Conservation (phyloP, 2,329 filamentous ascomycete genomes). For the Ascochyta lentis region DNA sequence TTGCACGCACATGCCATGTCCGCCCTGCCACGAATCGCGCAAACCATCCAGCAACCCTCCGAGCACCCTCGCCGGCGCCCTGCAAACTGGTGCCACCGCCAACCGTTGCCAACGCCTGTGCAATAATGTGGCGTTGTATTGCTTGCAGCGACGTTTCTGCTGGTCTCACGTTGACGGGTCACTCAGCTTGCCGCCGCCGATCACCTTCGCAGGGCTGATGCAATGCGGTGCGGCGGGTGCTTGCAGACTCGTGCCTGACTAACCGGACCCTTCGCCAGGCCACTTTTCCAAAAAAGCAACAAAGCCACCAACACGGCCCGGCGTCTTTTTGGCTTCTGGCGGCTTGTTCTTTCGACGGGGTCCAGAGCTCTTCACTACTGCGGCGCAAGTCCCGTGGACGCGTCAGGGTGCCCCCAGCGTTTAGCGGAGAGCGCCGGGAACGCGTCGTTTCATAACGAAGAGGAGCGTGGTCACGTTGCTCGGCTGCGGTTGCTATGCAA, state of each 20-base stretch:
- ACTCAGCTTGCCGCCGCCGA: slow-evolving; percentile 8
- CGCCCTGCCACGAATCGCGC: slow-evolving; percentile 22
- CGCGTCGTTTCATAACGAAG: slow-evolving; percentile 7
- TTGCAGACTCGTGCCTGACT: slow-evolving; percentile 31
- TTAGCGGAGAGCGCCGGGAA: slow-evolving; percentile 18
- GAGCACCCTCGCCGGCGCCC: slow-evolving; percentile 18
- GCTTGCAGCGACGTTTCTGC: slow-evolving; percentile 26
- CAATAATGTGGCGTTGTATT: slow-evolving; percentile 28
- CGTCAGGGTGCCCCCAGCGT: slow-evolving; percentile 15
- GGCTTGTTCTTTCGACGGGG: slow-evolving; percentile 12
- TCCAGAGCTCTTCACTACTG: slow-evolving; percentile 22
- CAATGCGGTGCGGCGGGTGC: slow-evolving; percentile 12
- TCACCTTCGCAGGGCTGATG: slow-evolving; percentile 14
- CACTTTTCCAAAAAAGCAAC: slow-evolving; percentile 12
- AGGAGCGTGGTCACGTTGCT: slow-evolving; percentile 15
- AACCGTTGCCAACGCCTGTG: slow-evolving; percentile 27
- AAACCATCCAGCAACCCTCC: slow-evolving; percentile 17
- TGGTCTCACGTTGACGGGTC: slow-evolving; percentile 11
- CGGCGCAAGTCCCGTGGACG: slow-evolving; percentile 21
- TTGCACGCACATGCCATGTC: slow-evolving; percentile 35
- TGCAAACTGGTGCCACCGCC: slow-evolving; percentile 8
- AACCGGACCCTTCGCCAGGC: slow-evolving; percentile 17
- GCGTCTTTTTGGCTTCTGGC: slow-evolving; percentile 19
- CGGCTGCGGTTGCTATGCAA: not conserved
- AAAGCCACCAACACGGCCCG: slow-evolving; percentile 15